Percentiles rank a stretch among this genome's conserved stretches.
phyloP scores from a whole-genome alignment of 495 filamentous ascomycete genomes.

The Talaromyces proteolyticus region DNA sequence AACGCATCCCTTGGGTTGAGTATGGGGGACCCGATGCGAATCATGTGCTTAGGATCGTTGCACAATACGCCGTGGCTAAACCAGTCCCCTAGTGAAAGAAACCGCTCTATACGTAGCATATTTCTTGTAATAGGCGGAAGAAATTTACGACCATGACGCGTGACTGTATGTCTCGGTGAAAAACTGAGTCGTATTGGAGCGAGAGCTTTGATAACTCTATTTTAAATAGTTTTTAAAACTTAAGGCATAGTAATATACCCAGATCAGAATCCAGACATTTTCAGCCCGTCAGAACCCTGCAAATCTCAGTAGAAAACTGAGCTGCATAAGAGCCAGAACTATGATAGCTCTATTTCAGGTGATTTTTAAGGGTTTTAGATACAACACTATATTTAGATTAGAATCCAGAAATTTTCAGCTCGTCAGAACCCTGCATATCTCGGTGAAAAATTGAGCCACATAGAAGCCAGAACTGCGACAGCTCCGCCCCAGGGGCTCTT shows the following conservation, averaged over 20 bases:
- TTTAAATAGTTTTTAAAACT: not conserved
- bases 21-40: not conserved
- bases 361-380: not conserved
- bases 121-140: not conserved
- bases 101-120: not conserved
- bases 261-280: not conserved
- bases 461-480: not conserved
- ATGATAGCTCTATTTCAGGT: not conserved
- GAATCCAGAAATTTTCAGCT: not conserved
- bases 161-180: not conserved
- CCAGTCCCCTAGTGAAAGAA: not conserved
- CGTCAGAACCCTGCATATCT: not conserved
- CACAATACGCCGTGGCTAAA: not conserved
- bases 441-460: not conserved
- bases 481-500: not conserved
- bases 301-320: not conserved
- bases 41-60: not conserved
- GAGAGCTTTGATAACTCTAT: too few relatives aligned
- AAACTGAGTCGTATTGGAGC: too few relatives aligned
- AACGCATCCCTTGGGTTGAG: not conserved
- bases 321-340: not conserved
- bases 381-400: not conserved
- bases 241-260: not conserved
- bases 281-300: not conserved
- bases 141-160: not conserved